phyloP scores from a whole-genome alignment of 108 stramenopile species.

The Schizochytrium sp. region DNA sequence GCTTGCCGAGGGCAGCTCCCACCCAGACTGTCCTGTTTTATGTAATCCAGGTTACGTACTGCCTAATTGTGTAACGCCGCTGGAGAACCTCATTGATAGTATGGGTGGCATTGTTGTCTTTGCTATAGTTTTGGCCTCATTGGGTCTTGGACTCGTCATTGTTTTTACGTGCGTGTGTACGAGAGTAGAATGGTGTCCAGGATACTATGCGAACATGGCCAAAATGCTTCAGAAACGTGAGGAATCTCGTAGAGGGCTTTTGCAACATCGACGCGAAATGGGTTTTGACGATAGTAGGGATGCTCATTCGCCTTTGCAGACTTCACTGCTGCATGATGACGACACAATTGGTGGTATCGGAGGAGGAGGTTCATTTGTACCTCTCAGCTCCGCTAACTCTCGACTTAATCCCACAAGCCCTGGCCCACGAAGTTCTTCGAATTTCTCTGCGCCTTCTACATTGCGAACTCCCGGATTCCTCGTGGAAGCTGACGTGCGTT shows the following conservation, averaged over 20 bases:
- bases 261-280: slow-evolving; percentile 37
- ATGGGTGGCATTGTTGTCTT: slow-evolving; percentile 59
- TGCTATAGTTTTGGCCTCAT: slow-evolving; percentile 49
- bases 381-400: slow-evolving; percentile 3
- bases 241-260: not conserved
- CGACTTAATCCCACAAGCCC: not conserved
- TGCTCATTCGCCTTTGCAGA: not conserved
- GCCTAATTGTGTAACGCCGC: slow-evolving; percentile 48
- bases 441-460: not conserved
- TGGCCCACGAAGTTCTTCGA: not conserved
- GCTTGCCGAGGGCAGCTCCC: slow-evolving; percentile 41
- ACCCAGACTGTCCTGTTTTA: slow-evolving; percentile 44
- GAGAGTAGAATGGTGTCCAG: slow-evolving; percentile 52
- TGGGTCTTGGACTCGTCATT: slow-evolving; percentile 44
- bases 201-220: slow-evolving; percentile 55
- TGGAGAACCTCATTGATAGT: slow-evolving; percentile 29
- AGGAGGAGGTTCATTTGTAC: not conserved
- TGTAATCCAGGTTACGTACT: slow-evolving; percentile 46
- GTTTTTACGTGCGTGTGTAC: slow-evolving; percentile 59
- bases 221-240: slow-evolving; percentile 45
- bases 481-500: slow-evolving; percentile 11
- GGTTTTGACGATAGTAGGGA: slow-evolving; percentile 23
- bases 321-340: not conserved
- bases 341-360: not conserved
- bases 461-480: not conserved